Evolutionary conservation across 306 rosid species (phyloP), one percentile per base, ranked within the genome.

Genomic region (Cicer yamashitae): DNA sequence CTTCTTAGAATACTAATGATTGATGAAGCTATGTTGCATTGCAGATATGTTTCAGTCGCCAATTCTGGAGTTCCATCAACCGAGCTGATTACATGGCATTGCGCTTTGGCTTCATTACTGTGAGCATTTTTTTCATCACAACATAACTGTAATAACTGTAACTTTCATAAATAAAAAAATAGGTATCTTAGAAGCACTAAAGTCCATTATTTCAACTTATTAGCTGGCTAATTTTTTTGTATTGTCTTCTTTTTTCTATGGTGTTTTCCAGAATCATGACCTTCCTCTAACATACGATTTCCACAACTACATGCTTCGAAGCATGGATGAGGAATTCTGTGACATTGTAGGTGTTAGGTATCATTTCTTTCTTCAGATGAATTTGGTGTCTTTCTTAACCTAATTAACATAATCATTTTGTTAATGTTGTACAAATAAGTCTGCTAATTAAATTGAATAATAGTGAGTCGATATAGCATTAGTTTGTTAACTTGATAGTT

Each of bases 21-120:
- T 30, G 63, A 46, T 58, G 57, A 52, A 72, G 66, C 52, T 60
- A 64, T 39, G 45, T 75, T 90, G 91, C 96, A 91, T 77, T 90
- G 91, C 96, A 91, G 97, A 85, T 94, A 34, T 94, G 97, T 81
- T 94, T 94, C 89, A 88, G 84, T 86, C 97, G 96, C 77, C 97
- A 94, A 86, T 87, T 91, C 65, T 91, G 97, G 98, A 91, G 92
- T 81, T 91, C 98, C n/a, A 84, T 94, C 58, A 84, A 75, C 79
- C 87, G 83, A 58, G 84, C 96, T 53, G 96, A 90, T 71, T 94
- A 91, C 83, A 88, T 90, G 94, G 98, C 97, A 67, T 75, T 94
- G 88, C 96, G 98, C 46, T 81, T 88, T 47, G 98, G 97, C 78
- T 94, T 94, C 87, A 78, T 89, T 69, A 89, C 96, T 1, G 98